Conservation (phyloP, 2,329 filamentous ascomycete species). For the Botrytis aclada region DNA sequence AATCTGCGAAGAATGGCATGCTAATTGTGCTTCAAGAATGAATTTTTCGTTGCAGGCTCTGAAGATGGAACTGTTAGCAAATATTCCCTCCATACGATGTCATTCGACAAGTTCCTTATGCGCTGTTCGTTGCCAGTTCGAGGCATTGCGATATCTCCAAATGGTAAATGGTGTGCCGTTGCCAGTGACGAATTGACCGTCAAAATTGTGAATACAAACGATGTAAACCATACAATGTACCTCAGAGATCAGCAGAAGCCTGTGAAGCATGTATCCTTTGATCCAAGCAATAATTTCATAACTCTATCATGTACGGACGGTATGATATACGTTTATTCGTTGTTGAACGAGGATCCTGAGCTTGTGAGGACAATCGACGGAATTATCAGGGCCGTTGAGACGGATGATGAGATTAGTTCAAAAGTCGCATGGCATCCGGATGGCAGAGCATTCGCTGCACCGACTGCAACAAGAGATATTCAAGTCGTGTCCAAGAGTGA, state of each 20-base stretch:
- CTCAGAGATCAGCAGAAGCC: constrained; percentile 80
- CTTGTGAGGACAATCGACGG: constrained; percentile 82
- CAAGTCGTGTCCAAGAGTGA: constrained; percentile 85
- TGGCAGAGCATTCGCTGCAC: constrained; percentile 82
- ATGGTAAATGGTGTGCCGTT: constrained; percentile 85
- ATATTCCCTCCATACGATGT: constrained; percentile 73
- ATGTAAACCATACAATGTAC: constrained; percentile 72
- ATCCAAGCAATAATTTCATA: constrained; percentile 71
- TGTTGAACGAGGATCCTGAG: constrained; percentile 74
- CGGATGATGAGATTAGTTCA: constrained; percentile 72
- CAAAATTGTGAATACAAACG: constrained; percentile 79
- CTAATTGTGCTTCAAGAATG: constrained; percentile 50
- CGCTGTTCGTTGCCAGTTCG: constrained; percentile 83
- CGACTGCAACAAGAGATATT: constrained; percentile 77
- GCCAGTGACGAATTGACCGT: constrained; percentile 95
- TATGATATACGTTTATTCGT: constrained; percentile 82
- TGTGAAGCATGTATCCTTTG: constrained; percentile 90
- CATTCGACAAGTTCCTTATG: constrained; percentile 77
- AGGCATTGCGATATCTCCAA: constrained; percentile 77
- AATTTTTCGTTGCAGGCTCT: constrained; percentile 83
- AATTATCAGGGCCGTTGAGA: constrained; percentile 74
- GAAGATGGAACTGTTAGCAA: constrained; percentile 96
- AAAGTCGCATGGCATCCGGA: constrained; percentile 89
- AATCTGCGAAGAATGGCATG: not conserved
- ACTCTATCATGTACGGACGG: constrained; percentile 87